Evolutionary conservation across 768 basidiomycete genomes (phyloP), one percentile per base, ranked within the genome.

Genomic region (Suillus decipiens): DNA sequence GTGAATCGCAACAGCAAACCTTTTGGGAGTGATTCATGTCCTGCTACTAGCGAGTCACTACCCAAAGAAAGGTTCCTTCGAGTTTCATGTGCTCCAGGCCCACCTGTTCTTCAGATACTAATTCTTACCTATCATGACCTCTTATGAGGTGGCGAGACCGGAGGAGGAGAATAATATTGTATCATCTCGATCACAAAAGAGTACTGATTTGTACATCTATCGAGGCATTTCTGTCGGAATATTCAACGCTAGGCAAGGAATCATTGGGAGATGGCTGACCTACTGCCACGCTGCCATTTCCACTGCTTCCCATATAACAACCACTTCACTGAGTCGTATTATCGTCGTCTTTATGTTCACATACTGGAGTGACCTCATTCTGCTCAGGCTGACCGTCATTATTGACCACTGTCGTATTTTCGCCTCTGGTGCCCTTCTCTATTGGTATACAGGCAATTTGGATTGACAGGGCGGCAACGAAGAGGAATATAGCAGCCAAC

Each of bases 401-500:
- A 24, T 56, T 39, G 22, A 15, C 55, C 22, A 17, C 22, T 15
- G 37, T 39, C 9, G 17, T 24, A 9, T 39, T 56, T 2, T 39
- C 2, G 9, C 14, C 15, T 17, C 48, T 17, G 15, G 24, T 7
- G 24, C 15, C 54, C 54, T 56, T 51, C 31, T 33, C 37, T 4
- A 0, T 39, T 39, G 37, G 9, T 56, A 39, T 5, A 15, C 39
- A 56, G 36, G 55, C 55, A 24, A 17, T 28, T 5, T 17, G 5
- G 36, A 33, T 53, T 33, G 19, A 56, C 8, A 2, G 1, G 17
- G 24, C 37, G 10, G 9, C 36, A 39, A 1, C 0, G 8, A 22
- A 0, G 22, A 56, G 37, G 15, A 1, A 1, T 10, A 28, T 1
- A 15, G 28, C 2, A 17, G 9, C 15, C 0, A 11, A 8, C 1